A percentile compares a stretch with the other conserved stretches of the same genome.
phyloP scores from a whole-genome alignment of 192 early-diverging fungal species.

The Coemansia sp. region DNA sequence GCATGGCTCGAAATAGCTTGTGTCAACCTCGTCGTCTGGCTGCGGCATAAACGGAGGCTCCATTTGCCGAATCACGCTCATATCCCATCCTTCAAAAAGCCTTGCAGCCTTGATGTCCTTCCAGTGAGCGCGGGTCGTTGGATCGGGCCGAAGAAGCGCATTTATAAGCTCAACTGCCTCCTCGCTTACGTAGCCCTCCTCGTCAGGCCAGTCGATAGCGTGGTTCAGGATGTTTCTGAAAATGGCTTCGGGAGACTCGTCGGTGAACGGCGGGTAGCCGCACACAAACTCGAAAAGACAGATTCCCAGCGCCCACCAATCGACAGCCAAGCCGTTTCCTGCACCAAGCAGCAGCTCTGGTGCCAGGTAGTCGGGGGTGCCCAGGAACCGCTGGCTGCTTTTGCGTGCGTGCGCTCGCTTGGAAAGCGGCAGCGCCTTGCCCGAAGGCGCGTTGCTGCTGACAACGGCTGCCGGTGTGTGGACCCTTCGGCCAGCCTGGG shows the following conservation, averaged over 20 bases:
- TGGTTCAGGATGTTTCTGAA: conserved; percentile 86
- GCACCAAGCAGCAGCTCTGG: conserved; percentile 89
- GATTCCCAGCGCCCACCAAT: conserved; percentile 96
- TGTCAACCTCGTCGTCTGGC: conserved; percentile 79
- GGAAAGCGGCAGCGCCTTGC: conserved; percentile 44
- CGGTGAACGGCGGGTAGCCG: conserved; percentile 89
- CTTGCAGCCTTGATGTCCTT: conserved; percentile 67
- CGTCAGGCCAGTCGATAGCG: conserved; percentile 58
- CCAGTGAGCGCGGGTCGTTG: conserved; percentile 63
- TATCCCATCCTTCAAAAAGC: conserved; percentile 77
- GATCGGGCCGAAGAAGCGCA: conserved; percentile 72
- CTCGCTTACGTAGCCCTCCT: conserved; percentile 57
- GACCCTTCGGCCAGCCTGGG: conserved; percentile 19
- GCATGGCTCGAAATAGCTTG: conserved; percentile 91
- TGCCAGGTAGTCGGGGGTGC: conserved; percentile 94
- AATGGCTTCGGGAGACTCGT: conserved; percentile 80
- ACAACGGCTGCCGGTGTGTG: conserved; percentile 15
- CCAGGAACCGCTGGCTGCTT: conserved; percentile 58
- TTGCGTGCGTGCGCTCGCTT: conserved; percentile 52
- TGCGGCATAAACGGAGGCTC: conserved; percentile 83
- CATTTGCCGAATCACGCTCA: conserved; percentile 72
- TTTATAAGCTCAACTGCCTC: conserved; percentile 74
- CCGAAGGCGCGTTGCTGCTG: conserved; percentile 14
- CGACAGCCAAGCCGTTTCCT: conserved; percentile 81
- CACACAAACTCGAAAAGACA: conserved; percentile 87